Conservation (phyloP, 2,329 filamentous ascomycete genomes). For the Calonectria naviculata region DNA sequence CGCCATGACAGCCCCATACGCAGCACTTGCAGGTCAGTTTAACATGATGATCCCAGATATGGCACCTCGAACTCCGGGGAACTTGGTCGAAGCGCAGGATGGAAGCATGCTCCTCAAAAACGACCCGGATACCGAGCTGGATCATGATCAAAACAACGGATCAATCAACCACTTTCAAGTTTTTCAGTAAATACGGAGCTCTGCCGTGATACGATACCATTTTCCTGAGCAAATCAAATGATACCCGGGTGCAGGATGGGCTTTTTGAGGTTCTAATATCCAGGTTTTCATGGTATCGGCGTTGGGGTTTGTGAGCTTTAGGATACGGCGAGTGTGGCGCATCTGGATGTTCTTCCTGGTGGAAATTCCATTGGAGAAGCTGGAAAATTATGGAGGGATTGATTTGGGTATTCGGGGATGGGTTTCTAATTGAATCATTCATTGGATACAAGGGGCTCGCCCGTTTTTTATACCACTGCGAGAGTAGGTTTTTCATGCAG, state of each 20-base stretch:
- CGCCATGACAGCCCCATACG: not conserved
- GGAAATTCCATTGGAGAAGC: constrained; percentile 4
- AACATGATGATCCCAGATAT: not conserved
- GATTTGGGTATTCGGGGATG: not conserved
- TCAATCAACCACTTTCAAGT: not conserved
- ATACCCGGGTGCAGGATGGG: not conserved
- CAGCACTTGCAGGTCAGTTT: not conserved
- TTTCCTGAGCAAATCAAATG: not conserved
- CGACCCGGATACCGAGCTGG: not conserved
- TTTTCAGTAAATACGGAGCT: not conserved
- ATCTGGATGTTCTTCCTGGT: constrained; percentile 2
- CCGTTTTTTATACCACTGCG: not conserved
- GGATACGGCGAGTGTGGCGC: not conserved
- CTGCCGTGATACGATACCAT: not conserved
- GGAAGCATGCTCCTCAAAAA: not conserved
- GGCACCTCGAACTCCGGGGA: constrained; percentile 3
- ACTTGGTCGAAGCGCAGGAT: not conserved
- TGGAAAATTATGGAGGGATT: not conserved
- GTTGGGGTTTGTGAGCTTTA: constrained; percentile 4
- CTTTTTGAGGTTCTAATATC: not conserved
- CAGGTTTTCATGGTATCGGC: constrained; percentile 6
- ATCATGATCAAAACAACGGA: not conserved
- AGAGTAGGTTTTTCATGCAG: not conserved
- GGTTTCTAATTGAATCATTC: not conserved
- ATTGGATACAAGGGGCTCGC: not conserved